phyloP scores from a whole-genome alignment of 139 green algal species.

The Chlamydomonas sphaeroides region DNA sequence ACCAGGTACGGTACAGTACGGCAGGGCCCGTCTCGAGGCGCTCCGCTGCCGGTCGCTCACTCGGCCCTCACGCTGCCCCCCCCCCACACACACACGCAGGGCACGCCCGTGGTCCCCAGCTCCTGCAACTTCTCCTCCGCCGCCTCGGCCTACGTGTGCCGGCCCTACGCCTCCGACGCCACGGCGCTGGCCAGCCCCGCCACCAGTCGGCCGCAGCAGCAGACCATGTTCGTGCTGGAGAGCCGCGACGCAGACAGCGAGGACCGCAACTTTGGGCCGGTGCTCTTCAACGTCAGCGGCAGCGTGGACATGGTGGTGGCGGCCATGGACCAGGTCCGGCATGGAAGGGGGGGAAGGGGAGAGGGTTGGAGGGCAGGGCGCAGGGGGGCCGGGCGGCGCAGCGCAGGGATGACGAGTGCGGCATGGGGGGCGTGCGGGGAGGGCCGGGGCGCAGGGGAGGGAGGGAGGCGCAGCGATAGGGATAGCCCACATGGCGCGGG shows the following conservation, averaged over 20 bases:
- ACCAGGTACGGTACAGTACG: too few species aligned
- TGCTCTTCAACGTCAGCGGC: constrained; percentile 47
- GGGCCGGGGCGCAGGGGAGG: too few species aligned
- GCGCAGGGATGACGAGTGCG: too few species aligned
- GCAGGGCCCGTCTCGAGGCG: too few species aligned
- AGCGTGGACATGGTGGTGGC: constrained; percentile 33
- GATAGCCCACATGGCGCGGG: too few species aligned
- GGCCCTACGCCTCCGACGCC: constrained; percentile 28
- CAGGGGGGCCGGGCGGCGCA: too few species aligned
- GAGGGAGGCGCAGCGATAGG: too few species aligned
- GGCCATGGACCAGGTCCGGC: constrained; percentile 29
- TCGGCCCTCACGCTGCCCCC: too few species aligned
- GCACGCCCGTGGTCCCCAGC: constrained; percentile 39
- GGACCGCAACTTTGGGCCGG: constrained; percentile 64
- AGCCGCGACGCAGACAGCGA: constrained; percentile 63
- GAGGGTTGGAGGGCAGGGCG: too few species aligned
- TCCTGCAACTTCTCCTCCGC: constrained; percentile 48
- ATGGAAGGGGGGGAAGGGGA: too few species aligned
- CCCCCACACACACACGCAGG: neutral
- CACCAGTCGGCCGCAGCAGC: constrained; percentile 46
- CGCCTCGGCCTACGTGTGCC: neutral
- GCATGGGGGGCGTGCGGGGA: too few species aligned
- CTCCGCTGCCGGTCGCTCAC: too few species aligned
- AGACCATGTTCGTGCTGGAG: constrained; percentile 60
- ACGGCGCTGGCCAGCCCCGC: constrained; percentile 41